Evolutionary conservation across 2,329 filamentous ascomycete genomes (phyloP).

Genomic region (Xenosphaeropsis pyriputrescens): DNA sequence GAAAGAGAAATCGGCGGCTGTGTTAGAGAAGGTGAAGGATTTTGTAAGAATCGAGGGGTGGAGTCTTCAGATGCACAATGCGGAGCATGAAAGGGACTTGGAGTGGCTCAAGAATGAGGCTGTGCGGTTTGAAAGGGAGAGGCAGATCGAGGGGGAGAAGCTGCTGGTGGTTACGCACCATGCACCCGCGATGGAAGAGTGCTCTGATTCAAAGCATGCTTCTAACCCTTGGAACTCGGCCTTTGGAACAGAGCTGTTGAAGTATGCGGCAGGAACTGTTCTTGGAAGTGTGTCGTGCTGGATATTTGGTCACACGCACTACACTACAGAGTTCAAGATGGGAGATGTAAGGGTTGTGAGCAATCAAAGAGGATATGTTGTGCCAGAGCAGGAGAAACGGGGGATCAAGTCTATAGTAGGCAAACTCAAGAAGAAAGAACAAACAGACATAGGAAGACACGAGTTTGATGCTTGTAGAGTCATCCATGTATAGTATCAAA

Average conservation of each 20-base stretch:
- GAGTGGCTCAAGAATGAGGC: slow-evolving; percentile 27
- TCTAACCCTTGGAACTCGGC: slow-evolving; percentile 30
- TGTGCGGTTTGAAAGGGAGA: slow-evolving; percentile 16
- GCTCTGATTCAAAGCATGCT: slow-evolving; percentile 31
- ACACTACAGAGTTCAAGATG: slow-evolving; percentile 23
- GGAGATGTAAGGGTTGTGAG: slow-evolving; percentile 21
- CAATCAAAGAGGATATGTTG: slow-evolving; percentile 27
- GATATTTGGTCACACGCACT: slow-evolving; percentile 30
- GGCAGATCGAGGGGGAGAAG: slow-evolving; percentile 5
- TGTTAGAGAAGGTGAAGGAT: slow-evolving; percentile 32
- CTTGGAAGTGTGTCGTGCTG: slow-evolving; percentile 19
- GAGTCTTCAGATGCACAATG: slow-evolving; percentile 33
- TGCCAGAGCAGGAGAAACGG: slow-evolving; percentile 7
- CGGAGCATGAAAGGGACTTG: slow-evolving; percentile 28
- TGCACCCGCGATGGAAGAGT: slow-evolving; percentile 32
- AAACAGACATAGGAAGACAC: not conserved
- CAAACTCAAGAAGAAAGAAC: too few relatives aligned
- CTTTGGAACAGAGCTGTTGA: slow-evolving; percentile 35
- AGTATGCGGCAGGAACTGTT: not conserved
- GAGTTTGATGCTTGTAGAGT: not conserved
- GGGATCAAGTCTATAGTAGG: too few relatives aligned
- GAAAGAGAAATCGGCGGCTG: slow-evolving; percentile 19
- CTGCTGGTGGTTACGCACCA: slow-evolving; percentile 42
- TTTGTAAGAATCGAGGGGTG: slow-evolving; percentile 37
- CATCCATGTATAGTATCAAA: not conserved